Evolutionary conservation across 106 monocot genomes (phyloP).

Genomic region (Agapanthus africanus): DNA sequence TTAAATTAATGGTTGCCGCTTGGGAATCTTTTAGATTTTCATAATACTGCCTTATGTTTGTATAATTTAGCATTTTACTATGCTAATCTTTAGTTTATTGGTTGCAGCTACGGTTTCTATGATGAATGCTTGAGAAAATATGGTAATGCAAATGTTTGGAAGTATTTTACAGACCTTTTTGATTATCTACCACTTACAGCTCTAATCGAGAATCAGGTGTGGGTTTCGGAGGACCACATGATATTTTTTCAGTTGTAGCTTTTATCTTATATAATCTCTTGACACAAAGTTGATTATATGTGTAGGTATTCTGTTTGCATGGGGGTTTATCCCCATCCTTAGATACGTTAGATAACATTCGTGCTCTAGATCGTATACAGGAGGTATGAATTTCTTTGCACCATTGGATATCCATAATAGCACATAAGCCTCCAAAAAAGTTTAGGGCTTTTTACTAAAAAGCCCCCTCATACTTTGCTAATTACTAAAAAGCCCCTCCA

Average conservation of each 20-base stretch:
- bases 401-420: too few relatives aligned
- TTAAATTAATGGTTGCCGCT: too few relatives aligned
- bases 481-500: too few relatives aligned
- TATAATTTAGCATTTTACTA: too few relatives aligned
- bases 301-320: constrained; percentile 62
- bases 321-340: constrained; percentile 73
- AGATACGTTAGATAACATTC: constrained; percentile 66
- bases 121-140: constrained; percentile 85
- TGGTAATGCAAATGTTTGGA: constrained; percentile 84
- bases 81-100: too few relatives aligned
- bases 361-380: constrained; percentile 64
- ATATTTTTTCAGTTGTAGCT: background rate
- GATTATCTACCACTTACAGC: constrained; percentile 77
- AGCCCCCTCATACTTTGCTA: too few relatives aligned
- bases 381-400: constrained; percentile 40
- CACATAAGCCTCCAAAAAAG: too few relatives aligned
- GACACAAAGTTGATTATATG: background rate
- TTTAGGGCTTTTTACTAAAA: too few relatives aligned
- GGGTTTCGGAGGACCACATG: too few relatives aligned
- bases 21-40: too few relatives aligned
- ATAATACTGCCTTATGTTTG: too few relatives aligned
- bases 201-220: constrained; percentile 74
- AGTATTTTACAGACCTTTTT: constrained; percentile 78
- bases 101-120: constrained; percentile 71
- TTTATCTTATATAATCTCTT: background rate